phyloP scores from a whole-genome alignment of 2,329 filamentous ascomycete genomes.

The Penicillium sp. region DNA sequence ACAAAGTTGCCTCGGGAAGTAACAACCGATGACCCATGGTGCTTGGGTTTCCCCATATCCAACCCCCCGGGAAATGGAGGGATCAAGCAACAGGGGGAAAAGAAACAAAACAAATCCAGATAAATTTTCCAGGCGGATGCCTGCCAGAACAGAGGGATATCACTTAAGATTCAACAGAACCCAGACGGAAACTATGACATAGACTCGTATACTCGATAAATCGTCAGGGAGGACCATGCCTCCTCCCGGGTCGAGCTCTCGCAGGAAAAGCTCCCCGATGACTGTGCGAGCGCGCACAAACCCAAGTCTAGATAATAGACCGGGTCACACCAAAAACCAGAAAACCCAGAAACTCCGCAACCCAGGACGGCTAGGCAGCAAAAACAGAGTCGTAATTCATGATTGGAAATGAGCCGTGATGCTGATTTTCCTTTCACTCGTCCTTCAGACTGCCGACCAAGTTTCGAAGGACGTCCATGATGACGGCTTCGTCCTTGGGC shows the following conservation, averaged over 20 bases:
- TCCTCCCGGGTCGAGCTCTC: constrained; percentile 6
- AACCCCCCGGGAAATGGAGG: neutral
- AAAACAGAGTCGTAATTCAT: constrained; percentile 5
- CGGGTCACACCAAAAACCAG: constrained; percentile 4
- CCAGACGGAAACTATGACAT: constrained; percentile 21
- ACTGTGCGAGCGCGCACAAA: neutral
- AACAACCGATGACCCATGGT: constrained; percentile 1
- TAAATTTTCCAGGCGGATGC: constrained; percentile 12
- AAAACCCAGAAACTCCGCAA: neutral
- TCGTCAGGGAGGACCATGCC: constrained; percentile 18
- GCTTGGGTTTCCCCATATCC: neutral
- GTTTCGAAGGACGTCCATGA: constrained; percentile 38
- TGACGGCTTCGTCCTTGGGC: constrained; percentile 41
- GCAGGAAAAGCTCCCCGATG: constrained; percentile 1
- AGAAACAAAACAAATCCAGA: constrained; percentile 10
- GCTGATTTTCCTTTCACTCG: constrained; percentile 15
- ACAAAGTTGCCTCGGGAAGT: constrained; percentile 3
- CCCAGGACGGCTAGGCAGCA: constrained; percentile 5
- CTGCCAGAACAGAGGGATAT: constrained; percentile 27
- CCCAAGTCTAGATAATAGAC: constrained; percentile 1
- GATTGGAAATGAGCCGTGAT: constrained; percentile 5
- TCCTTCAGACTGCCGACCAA: constrained; percentile 39
- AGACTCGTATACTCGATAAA: constrained; percentile 27
- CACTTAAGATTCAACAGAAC: constrained; percentile 26
- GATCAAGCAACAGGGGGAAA: constrained; percentile 5